Evolutionary conservation across 345 rosid genomes (phyloP).

Genomic region (Syzygium grande): DNA sequence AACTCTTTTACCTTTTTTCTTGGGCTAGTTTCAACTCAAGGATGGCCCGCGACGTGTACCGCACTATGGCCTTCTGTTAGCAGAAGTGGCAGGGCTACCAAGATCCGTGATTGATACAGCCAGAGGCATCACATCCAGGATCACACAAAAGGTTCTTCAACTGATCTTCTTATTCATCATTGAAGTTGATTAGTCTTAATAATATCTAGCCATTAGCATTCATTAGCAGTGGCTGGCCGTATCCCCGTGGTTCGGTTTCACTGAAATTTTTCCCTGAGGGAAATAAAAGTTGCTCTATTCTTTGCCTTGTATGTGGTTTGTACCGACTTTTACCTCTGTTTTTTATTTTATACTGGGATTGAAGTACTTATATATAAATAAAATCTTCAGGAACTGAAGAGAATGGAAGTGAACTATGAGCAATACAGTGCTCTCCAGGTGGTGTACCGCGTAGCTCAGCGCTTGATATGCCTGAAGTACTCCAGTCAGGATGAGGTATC

Average conservation of each 20-base stretch:
- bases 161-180: neutral
- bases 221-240: neutral
- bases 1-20: neutral
- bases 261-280: neutral
- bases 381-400: slow-evolving; percentile 42
- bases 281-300: neutral
- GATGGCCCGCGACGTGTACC: slow-evolving; percentile 75
- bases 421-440: slow-evolving; percentile 36
- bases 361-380: neutral
- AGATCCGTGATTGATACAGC: slow-evolving; percentile 73
- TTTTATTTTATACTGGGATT: neutral
- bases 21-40: slow-evolving; percentile 58
- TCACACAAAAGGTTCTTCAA: slow-evolving; percentile 46
- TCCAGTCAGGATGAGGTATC: slow-evolving; percentile 59
- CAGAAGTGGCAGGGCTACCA: slow-evolving; percentile 86
- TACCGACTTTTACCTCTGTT: neutral
- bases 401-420: slow-evolving; percentile 58
- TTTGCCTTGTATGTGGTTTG: neutral
- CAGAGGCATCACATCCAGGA: slow-evolving; percentile 57
- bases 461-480: slow-evolving; percentile 63
- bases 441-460: slow-evolving; percentile 49
- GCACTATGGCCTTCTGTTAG: slow-evolving; percentile 80
- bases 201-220: neutral
- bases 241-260: neutral
- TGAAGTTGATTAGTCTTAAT: neutral